A percentile compares a stretch with the other conserved stretches of the same genome.
These are phyloP conservation scores for Lomentospora prolificans DNA, from an alignment of 2,329 filamentous ascomycete species.

Conservation along the genomic window DNA sequence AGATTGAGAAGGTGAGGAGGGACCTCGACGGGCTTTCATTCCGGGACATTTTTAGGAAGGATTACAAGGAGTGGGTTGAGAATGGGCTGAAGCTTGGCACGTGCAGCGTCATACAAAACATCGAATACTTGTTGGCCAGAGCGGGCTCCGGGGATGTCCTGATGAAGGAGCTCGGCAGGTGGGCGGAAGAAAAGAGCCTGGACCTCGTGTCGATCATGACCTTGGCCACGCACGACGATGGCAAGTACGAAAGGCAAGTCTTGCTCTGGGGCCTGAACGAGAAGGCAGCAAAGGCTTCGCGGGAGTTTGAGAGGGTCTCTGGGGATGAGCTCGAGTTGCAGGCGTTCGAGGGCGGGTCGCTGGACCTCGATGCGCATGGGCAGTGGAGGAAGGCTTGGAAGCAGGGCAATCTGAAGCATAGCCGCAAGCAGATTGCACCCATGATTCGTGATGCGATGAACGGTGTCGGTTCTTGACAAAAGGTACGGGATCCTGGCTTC, in stretches of 20 bases:
- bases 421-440: conserved; percentile 60
- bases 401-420: conserved; percentile 52
- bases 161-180: conserved; percentile 36
- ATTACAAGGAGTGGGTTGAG: conserved; percentile 73
- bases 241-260: conserved; percentile 54
- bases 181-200: conserved; percentile 46
- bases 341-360: conserved; percentile 37
- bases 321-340: conserved; percentile 44
- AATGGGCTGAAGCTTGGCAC: conserved; percentile 52
- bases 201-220: conserved; percentile 62
- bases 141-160: conserved; percentile 37
- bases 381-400: conserved; percentile 54
- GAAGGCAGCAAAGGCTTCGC: conserved; percentile 37
- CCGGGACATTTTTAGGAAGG: conserved; percentile 64
- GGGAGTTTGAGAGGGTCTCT: conserved; percentile 40
- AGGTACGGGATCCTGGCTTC: neutral
- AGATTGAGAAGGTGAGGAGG: conserved; percentile 55
- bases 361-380: conserved; percentile 29
- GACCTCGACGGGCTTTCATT: conserved; percentile 52
- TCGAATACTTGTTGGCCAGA: conserved; percentile 49
- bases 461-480: neutral
- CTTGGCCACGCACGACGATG: conserved; percentile 38
- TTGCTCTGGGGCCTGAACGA: conserved; percentile 54
- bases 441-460: conserved; percentile 48
- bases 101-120: conserved; percentile 51